Conservation (phyloP, 73 alveolate genomes). For the Durusdinium trenchii region DNA sequence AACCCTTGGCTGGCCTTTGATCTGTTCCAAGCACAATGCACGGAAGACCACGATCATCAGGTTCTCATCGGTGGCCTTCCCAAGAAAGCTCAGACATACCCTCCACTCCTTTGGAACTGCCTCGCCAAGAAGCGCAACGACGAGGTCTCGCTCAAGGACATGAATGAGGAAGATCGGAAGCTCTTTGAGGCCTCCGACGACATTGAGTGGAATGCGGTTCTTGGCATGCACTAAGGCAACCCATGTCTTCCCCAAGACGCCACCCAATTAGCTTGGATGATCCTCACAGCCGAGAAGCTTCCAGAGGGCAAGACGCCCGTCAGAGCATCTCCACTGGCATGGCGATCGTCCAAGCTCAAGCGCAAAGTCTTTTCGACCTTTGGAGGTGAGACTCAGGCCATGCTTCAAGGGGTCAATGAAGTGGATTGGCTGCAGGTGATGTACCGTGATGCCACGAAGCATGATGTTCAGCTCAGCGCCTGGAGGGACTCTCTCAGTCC, state of each 20-base stretch:
- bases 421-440: too few species aligned
- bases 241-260: neutral
- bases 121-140: too few species aligned
- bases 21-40: too few species aligned
- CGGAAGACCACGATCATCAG: too few species aligned
- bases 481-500: neutral
- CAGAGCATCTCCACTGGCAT: neutral
- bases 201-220: too few species aligned
- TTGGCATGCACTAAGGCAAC: neutral
- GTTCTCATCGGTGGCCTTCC: too few species aligned
- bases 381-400: constrained; percentile 1
- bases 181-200: too few species aligned
- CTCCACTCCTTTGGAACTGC: too few species aligned
- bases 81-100: too few species aligned
- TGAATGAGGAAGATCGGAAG: too few species aligned
- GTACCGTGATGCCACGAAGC: neutral
- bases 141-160: too few species aligned
- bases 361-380: neutral
- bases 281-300: neutral
- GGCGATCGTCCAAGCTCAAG: neutral
- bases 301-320: neutral
- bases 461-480: neutral
- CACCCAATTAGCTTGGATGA: constrained; percentile 16
- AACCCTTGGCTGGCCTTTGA: too few species aligned
- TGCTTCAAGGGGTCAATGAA: neutral